These are phyloP conservation scores for Exophiala dermatitidis DNA, from an alignment of 2,329 filamentous ascomycete genomes.

Conservation along the genomic window DNA sequence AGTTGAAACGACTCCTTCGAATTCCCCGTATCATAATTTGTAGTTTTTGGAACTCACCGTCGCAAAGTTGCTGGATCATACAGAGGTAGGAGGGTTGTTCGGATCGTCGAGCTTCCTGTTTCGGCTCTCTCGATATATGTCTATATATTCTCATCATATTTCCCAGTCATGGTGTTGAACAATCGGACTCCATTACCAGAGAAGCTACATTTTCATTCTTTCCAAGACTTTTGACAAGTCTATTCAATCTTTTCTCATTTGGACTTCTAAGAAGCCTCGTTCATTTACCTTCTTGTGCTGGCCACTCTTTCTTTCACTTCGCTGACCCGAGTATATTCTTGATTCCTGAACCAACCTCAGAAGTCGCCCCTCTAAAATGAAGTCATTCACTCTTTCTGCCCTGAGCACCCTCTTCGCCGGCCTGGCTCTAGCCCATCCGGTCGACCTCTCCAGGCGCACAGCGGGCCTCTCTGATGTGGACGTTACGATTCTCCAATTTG, in stretches of 20 bases:
- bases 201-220: constrained; percentile 16
- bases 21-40: constrained; percentile 22
- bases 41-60: constrained; percentile 1
- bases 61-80: not conserved
- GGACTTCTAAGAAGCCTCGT: constrained; percentile 21
- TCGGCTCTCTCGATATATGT: not conserved
- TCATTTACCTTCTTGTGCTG: constrained; percentile 15
- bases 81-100: constrained; percentile 7
- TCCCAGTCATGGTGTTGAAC: not conserved
- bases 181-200: constrained; percentile 3
- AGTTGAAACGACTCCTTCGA: constrained; percentile 16
- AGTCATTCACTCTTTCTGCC: constrained; percentile 17
- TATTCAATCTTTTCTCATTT: constrained; percentile 15
- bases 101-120: constrained; percentile 18
- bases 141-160: constrained; percentile 13
- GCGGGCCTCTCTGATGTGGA: constrained; percentile 40
- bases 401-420: constrained; percentile 17
- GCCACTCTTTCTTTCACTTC: constrained; percentile 9
- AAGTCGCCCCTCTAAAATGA: constrained; percentile 12
- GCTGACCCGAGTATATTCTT: not conserved
- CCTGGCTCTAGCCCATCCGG: constrained; percentile 20
- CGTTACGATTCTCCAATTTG: constrained; percentile 52
- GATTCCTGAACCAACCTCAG: not conserved
- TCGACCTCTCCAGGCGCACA: constrained; percentile 11
- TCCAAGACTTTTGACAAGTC: constrained; percentile 23